phyloP scores from a whole-genome alignment of 2,329 filamentous ascomycete genomes.

The Fusarium siculi region DNA sequence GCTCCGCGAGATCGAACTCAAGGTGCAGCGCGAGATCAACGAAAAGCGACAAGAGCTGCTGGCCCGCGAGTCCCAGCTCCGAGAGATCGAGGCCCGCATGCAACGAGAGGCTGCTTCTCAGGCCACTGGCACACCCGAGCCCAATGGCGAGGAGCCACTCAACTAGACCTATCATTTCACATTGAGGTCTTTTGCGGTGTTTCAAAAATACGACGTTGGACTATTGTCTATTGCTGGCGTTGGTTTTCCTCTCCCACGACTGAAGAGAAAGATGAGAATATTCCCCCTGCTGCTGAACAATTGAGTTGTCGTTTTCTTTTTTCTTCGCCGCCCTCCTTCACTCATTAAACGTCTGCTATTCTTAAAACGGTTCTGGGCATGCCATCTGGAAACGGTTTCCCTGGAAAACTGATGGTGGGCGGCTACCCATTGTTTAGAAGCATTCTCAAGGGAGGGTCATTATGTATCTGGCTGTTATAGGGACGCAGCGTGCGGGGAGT shows the following conservation, averaged over 20 bases:
- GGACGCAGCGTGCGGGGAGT: constrained; percentile 36
- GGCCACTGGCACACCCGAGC: constrained; percentile 56
- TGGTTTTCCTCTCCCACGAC: constrained; percentile 56
- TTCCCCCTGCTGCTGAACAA: constrained; percentile 54
- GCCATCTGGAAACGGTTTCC: constrained; percentile 16
- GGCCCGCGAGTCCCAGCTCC: constrained; percentile 96
- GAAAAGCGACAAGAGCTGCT: constrained; percentile 99
- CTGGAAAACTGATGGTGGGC: constrained; percentile 27
- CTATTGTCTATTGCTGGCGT: constrained; percentile 61
- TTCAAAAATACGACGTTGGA: constrained; percentile 56
- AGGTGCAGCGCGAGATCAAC: constrained; percentile 99
- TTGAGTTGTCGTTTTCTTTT: constrained; percentile 50
- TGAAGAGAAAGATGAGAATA: constrained; percentile 57
- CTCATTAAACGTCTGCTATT: constrained; percentile 42
- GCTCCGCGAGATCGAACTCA: constrained; percentile 98
- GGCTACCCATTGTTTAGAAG: constrained; percentile 30
- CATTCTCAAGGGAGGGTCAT: constrained; percentile 30
- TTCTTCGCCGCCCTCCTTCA: constrained; percentile 48
- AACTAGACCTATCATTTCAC: constrained; percentile 53
- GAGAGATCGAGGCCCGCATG: constrained; percentile 99
- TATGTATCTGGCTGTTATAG: constrained; percentile 34
- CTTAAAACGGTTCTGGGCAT: constrained; percentile 48
- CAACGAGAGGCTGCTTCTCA: constrained; percentile 79
- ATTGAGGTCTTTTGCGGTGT: constrained; percentile 48
- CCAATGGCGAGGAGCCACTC: constrained; percentile 65